A percentile compares a stretch with the other conserved stretches of the same genome.
These are phyloP conservation scores for Pseudocercospora eumusae DNA, from an alignment of 2,329 filamentous ascomycete species.

Conservation along the genomic window DNA sequence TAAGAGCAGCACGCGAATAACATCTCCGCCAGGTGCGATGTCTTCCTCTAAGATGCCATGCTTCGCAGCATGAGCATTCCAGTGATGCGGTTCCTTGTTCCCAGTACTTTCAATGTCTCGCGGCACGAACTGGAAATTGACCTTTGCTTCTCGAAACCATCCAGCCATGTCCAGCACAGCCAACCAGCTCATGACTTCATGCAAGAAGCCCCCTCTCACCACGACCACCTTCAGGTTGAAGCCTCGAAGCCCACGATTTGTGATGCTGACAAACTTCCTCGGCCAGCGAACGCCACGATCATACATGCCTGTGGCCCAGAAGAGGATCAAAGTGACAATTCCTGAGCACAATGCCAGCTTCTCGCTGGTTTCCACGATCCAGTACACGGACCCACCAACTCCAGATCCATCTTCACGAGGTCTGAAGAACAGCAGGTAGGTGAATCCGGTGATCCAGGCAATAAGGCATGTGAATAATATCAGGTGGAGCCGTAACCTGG, in stretches of 20 bases:
- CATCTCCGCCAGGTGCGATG: slow-evolving; percentile 83
- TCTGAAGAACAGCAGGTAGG: slow-evolving; percentile 88
- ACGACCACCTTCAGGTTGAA: slow-evolving; percentile 98
- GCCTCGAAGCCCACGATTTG: slow-evolving; percentile 82
- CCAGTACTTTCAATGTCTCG: slow-evolving; percentile 45
- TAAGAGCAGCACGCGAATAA: slow-evolving; percentile 84
- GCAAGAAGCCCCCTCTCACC: slow-evolving; percentile 78
- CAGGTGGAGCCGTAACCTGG: slow-evolving; percentile 84
- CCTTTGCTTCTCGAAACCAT: slow-evolving; percentile 38
- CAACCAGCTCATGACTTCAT: slow-evolving; percentile 65
- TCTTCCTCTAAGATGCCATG: slow-evolving; percentile 72
- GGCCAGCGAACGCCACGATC: slow-evolving; percentile 94
- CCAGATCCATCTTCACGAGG: slow-evolving; percentile 92
- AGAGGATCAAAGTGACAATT: slow-evolving; percentile 78
- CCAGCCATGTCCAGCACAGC: slow-evolving; percentile 38
- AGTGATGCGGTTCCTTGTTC: slow-evolving; percentile 59
- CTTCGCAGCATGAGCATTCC: slow-evolving; percentile 39
- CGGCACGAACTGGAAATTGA: slow-evolving; percentile 42
- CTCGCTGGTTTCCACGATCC: slow-evolving; percentile 87
- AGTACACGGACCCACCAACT: slow-evolving; percentile 91
- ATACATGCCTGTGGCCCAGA: slow-evolving; percentile 96
- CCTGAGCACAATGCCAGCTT: slow-evolving; percentile 91
- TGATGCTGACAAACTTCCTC: slow-evolving; percentile 81
- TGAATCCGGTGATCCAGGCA: slow-evolving; percentile 80
- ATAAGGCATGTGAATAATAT: slow-evolving; percentile 83